These are phyloP conservation scores for Curvularia lunata DNA, from an alignment of 2,329 filamentous ascomycete species.

Conservation along the genomic window DNA sequence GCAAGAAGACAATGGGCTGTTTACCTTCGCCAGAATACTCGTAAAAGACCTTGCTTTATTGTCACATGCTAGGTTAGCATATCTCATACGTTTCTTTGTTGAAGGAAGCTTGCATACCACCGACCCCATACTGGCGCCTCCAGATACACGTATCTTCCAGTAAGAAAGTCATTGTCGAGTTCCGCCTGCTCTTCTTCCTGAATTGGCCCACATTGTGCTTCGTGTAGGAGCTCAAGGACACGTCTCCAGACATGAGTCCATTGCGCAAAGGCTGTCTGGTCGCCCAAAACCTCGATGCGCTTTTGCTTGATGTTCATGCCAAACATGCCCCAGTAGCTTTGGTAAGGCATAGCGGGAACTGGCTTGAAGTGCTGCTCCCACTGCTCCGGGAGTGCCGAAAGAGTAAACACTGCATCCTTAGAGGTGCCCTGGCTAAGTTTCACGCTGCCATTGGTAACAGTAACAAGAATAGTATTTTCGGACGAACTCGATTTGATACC, in stretches of 20 bases:
- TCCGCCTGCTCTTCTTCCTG: conserved; percentile 49
- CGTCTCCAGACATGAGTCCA: conserved; percentile 58
- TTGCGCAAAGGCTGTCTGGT: conserved; percentile 53
- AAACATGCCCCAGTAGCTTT: conserved; percentile 56
- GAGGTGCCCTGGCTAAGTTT: conserved; percentile 36
- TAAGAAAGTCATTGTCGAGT: conserved; percentile 52
- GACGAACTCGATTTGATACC: conserved; percentile 46
- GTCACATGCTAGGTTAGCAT: neutral
- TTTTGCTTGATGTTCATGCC: conserved; percentile 59
- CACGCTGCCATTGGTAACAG: conserved; percentile 40
- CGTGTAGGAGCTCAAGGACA: conserved; percentile 56
- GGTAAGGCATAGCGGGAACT: conserved; percentile 53
- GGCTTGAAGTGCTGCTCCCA: conserved; percentile 56
- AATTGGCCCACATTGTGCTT: conserved; percentile 55
- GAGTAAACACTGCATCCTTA: conserved; percentile 48
- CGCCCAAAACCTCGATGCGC: conserved; percentile 56
- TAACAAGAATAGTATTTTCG: conserved; percentile 44
- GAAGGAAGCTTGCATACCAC: conserved; percentile 23
- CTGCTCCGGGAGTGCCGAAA: conserved; percentile 54
- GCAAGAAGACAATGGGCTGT: conserved; percentile 55
- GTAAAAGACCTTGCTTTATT: conserved; percentile 55
- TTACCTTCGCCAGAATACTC: conserved; percentile 56
- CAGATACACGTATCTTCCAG: conserved; percentile 57
- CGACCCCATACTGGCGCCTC: conserved; percentile 56
- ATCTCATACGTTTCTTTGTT: neutral